These are phyloP conservation scores for Leptodermis oblonga DNA, from an alignment of 257 asterid genomes.

Conservation along the genomic window DNA sequence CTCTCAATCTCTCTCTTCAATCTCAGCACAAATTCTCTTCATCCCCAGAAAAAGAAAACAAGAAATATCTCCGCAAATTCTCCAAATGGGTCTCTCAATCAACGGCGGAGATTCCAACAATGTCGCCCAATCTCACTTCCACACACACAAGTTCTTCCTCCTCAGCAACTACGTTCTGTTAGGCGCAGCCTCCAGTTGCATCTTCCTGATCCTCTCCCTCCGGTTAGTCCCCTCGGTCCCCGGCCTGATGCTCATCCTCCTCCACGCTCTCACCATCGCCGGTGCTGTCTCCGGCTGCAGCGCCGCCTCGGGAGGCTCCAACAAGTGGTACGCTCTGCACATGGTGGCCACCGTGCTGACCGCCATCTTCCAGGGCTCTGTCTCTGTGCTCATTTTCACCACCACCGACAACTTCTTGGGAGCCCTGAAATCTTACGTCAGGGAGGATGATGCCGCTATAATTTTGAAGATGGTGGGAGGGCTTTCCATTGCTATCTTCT, in stretches of 20 bases:
- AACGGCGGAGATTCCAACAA: conserved; percentile 8
- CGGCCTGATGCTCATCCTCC: conserved; percentile 63
- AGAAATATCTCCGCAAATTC: neutral
- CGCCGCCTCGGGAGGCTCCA: conserved; percentile 20
- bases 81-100: conserved; percentile 23
- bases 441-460: conserved; percentile 25
- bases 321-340: conserved; percentile 32
- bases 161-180: conserved; percentile 54
- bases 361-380: conserved; percentile 43
- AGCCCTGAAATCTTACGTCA: conserved; percentile 27
- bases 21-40: neutral
- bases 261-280: conserved; percentile 61
- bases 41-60: neutral
- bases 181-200: conserved; percentile 73
- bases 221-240: conserved; percentile 61
- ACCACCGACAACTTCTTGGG: conserved; percentile 22
- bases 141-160: conserved; percentile 50
- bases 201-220: conserved; percentile 71
- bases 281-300: conserved; percentile 63
- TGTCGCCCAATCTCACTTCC: conserved; percentile 23
- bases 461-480: conserved; percentile 39
- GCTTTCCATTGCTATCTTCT: conserved; percentile 27
- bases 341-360: conserved; percentile 38
- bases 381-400: conserved; percentile 33
- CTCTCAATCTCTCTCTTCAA: neutral